phyloP scores from a whole-genome alignment of 257 asterid genomes.

The Linaria vulgaris region DNA sequence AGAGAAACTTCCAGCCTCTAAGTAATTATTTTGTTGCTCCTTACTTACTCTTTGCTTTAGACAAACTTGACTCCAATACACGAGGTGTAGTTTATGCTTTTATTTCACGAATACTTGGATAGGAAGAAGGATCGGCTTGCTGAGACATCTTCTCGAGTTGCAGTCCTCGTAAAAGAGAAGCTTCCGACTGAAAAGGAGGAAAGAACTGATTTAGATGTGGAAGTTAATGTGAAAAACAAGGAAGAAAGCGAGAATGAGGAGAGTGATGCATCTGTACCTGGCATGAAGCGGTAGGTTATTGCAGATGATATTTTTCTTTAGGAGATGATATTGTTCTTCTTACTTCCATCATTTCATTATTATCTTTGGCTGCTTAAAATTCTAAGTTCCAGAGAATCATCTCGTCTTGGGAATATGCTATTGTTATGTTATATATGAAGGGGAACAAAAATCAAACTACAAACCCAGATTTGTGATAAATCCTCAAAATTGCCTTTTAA shows the following conservation, averaged over 20 bases:
- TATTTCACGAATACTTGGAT: slow-evolving; percentile 5
- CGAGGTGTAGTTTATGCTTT: slow-evolving; percentile 14
- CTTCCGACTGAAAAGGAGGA: slow-evolving; percentile 30
- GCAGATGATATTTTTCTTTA: background rate
- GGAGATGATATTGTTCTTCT: no score
- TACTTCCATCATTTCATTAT: no score
- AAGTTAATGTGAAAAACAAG: slow-evolving; percentile 10
- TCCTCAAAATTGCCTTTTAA: no score
- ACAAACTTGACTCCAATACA: background rate
- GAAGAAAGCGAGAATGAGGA: slow-evolving; percentile 33
- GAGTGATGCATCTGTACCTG: slow-evolving; percentile 15
- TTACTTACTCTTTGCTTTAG: background rate
- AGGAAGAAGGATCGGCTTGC: slow-evolving; percentile 64
- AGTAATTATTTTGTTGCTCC: slow-evolving; percentile 36
- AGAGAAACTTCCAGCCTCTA: slow-evolving; percentile 50
- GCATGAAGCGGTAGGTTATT: slow-evolving; percentile 41
- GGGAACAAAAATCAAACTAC: no score
- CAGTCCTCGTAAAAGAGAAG: slow-evolving; percentile 31
- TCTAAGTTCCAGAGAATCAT: no score
- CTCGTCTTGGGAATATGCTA: no score
- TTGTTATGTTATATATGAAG: no score
- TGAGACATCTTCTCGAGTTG: slow-evolving; percentile 37
- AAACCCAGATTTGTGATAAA: no score
- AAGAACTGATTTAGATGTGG: slow-evolving; percentile 33
- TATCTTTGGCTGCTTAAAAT: no score